Evolutionary conservation across 495 filamentous ascomycete species (phyloP), one percentile per base, ranked within the genome.

Genomic region (Tetracladium setigerum): DNA sequence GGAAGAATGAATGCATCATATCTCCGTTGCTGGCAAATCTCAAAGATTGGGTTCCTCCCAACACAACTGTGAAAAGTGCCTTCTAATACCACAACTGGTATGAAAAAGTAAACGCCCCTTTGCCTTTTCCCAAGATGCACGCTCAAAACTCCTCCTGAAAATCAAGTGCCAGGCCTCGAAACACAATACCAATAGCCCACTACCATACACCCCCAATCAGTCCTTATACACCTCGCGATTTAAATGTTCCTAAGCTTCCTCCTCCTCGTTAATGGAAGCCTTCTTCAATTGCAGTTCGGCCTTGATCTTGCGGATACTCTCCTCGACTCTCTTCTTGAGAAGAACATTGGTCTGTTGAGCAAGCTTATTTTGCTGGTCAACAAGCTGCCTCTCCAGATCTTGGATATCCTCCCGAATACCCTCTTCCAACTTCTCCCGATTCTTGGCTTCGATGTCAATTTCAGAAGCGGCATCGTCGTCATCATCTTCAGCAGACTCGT

Each of bases 241-340:
- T 5, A 48, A 9, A 2, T 2, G 4, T 4, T 48, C 17, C 15
- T 54, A 61, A 31, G 74, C 70, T 16, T 76, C 71, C 2, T 63
- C 68, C 11, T 57, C 64, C 41, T 73, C 58, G 10, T 69, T 69
- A 34, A 79, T 64, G 5, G 72, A 64, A 6, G 69, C 67, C 62
- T 67, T 71, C 66, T 84, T 85, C 32, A 84, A 60, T 37, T 68
- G 62, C 30, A 82, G 68, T 58, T 84, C 79, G 31, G 62, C 61
- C 61, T 71, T 64, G 46, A 79, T 52, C 19, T 69, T 75, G 56
- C 68, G 65, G 41, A 81, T 72, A 49, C 66, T 78, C n/a, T 59
- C 62, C 52, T 69, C 64, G 24, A 81, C 51, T 12, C 79, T 67
- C 55, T 68, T 70, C 57, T 66, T 70, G 55, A 84, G 59, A 44